phyloP scores from a whole-genome alignment of 169 alveolate genomes.

The Plasmodium chabaudi region DNA sequence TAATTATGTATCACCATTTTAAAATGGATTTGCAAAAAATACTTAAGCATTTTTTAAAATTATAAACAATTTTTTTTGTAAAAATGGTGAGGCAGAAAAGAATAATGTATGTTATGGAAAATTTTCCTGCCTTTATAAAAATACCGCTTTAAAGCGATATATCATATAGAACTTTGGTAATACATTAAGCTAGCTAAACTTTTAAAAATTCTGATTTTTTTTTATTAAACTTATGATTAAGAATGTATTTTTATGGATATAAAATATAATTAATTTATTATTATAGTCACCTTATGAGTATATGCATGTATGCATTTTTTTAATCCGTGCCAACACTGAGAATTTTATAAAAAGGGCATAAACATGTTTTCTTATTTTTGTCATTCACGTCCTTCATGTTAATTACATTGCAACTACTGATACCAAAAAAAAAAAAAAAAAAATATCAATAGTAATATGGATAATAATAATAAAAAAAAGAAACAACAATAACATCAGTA shows the following conservation, averaged over 20 bases:
- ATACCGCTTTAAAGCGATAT: no score
- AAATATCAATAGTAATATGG: not conserved
- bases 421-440: slow-evolving; percentile 1
- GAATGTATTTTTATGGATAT: not conserved
- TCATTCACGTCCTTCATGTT: not conserved
- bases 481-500: not conserved
- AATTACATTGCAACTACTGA: not conserved
- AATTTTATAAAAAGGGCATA: not conserved
- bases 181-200: no score
- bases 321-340: not conserved
- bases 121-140: no score
- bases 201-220: no score
- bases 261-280: not conserved
- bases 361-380: not conserved
- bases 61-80: no score
- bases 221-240: not conserved
- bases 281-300: not conserved
- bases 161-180: no score
- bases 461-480: not conserved
- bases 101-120: no score
- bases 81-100: no score
- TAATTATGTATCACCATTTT: no score
- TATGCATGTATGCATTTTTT: slow-evolving; percentile 2
- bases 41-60: no score
- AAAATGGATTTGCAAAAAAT: no score